Conservation (phyloP, 306 rosid species). For the Lathyrus oleraceus region DNA sequence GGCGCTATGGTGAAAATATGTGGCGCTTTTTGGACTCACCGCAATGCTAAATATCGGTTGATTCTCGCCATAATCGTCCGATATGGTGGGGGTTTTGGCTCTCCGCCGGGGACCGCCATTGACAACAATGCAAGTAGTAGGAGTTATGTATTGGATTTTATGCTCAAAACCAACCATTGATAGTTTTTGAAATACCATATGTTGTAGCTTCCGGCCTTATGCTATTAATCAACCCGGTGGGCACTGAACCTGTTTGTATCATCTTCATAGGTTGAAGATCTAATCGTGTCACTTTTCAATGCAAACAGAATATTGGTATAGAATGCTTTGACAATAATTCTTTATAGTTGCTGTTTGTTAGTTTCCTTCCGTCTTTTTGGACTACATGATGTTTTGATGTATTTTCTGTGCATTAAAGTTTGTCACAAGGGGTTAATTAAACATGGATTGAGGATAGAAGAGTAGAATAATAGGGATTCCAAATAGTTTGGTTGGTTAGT, state of each 20-base stretch:
- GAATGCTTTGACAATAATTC: conserved; percentile 2
- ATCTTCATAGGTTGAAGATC: not conserved
- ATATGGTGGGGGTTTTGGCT: too few species aligned
- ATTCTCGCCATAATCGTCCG: too few species aligned
- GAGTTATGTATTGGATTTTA: conserved; percentile 13
- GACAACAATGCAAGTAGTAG: conserved; percentile 1
- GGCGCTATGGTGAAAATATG: too few species aligned
- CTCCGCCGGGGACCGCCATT: too few species aligned
- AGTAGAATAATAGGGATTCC: not conserved
- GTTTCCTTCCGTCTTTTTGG: conserved; percentile 9
- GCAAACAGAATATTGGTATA: conserved; percentile 6
- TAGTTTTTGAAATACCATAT: conserved; percentile 7
- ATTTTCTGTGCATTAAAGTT: conserved; percentile 10
- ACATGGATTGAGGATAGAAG: not conserved
- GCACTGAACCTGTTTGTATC: conserved; percentile 6
- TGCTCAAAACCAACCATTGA: not conserved
- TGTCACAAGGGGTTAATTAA: not conserved
- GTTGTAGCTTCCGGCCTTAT: not conserved
- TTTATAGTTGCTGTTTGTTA: conserved; percentile 13
- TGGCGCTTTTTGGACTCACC: too few species aligned
- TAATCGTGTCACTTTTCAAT: not conserved
- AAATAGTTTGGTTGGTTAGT: not conserved
- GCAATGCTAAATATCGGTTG: too few species aligned
- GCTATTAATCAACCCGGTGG: conserved; percentile 12
- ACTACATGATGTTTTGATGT: conserved; percentile 20